A percentile compares a stretch with the other conserved stretches of the same genome.
These are phyloP conservation scores for Penicillium sp. DNA, from an alignment of 2,329 filamentous ascomycete genomes.

Conservation along the genomic window DNA sequence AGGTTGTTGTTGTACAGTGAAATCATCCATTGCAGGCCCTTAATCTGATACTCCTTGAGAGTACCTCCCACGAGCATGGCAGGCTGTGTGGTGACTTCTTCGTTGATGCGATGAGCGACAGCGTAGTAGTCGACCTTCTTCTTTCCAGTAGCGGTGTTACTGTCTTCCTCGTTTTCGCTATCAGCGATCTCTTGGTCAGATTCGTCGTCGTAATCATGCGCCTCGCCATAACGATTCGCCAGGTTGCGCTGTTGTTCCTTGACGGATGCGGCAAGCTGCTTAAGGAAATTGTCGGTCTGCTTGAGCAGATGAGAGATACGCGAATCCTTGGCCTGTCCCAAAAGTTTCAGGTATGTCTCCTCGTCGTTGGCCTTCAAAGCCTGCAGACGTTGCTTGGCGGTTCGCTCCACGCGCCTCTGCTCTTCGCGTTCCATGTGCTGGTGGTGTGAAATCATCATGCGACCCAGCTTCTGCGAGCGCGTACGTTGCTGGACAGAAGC, in stretches of 20 bases:
- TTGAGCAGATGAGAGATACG: conserved; percentile 96
- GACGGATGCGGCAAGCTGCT: conserved; percentile 90
- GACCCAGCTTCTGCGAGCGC: conserved; percentile 81
- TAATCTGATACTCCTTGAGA: conserved; percentile 96
- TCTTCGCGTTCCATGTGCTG: conserved; percentile 98
- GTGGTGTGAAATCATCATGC: conserved; percentile 84
- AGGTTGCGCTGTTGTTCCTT: conserved; percentile 87
- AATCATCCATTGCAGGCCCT: conserved; percentile 99
- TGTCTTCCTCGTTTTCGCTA: conserved; percentile 64
- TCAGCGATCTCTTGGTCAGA: conserved; percentile 67
- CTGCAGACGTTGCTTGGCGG: conserved; percentile 98
- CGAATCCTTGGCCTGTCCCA: conserved; percentile 98
- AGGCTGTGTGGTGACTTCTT: conserved; percentile 82
- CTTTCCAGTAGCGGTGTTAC: conserved; percentile 51
- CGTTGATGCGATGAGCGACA: conserved; percentile 92
- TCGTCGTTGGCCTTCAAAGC: conserved; percentile 98
- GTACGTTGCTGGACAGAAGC: conserved; percentile 64
- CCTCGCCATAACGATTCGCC: conserved; percentile 72
- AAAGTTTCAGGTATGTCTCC: conserved; percentile 95
- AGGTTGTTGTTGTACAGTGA: conserved; percentile 99
- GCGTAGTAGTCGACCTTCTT: conserved; percentile 98
- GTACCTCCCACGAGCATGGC: conserved; percentile 83
- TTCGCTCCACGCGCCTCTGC: conserved; percentile 95
- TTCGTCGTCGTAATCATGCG: conserved; percentile 52
- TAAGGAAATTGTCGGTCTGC: conserved; percentile 96